A percentile compares a stretch with the other conserved stretches of the same genome.
Evolutionary conservation across 2,329 filamentous ascomycete species (phyloP).

Genomic region (Myriosclerotinia scirpicola): DNA sequence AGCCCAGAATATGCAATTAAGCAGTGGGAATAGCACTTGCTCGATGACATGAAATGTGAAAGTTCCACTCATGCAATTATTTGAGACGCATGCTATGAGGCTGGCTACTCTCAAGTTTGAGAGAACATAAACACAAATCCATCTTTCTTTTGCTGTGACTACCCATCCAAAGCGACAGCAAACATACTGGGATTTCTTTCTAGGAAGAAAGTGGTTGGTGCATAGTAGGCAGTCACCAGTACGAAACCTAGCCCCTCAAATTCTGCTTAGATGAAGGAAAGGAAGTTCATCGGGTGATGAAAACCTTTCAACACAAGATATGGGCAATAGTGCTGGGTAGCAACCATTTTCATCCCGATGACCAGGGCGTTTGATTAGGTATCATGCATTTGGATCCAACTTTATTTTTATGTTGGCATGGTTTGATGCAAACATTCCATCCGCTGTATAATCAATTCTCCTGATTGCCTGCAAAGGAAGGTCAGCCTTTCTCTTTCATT

Average conservation of each 20-base stretch:
- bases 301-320: background rate
- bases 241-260: background rate
- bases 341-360: background rate
- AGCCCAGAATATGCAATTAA: background rate
- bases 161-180: background rate
- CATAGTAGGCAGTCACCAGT: background rate
- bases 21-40: background rate
- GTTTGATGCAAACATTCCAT: background rate
- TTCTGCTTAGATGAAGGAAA: background rate
- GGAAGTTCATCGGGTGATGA: background rate
- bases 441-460: background rate
- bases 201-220: background rate
- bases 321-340: background rate
- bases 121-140: background rate
- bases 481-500: background rate
- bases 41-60: background rate
- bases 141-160: background rate
- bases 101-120: background rate
- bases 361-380: no score
- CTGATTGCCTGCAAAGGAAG: background rate
- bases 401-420: no score
- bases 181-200: background rate
- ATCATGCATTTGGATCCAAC: no score
- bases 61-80: background rate
- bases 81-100: background rate